These are phyloP conservation scores for Vitis hybrid DNA, from an alignment of 177 flowering plant species.

Conservation along the genomic window DNA sequence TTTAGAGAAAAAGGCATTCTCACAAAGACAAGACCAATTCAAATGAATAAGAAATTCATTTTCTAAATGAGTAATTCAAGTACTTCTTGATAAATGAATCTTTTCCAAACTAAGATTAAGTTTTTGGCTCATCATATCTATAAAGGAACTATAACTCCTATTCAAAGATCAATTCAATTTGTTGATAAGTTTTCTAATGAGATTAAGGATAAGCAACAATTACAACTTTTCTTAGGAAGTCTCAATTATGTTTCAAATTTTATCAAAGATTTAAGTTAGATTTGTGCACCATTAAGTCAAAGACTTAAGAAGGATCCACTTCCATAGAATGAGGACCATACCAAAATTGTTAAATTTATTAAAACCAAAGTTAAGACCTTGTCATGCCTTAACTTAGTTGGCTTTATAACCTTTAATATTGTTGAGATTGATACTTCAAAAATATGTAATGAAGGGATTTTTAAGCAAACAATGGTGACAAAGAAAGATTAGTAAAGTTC, in stretches of 20 bases:
- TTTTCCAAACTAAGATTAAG: not conserved
- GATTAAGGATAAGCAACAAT: not conserved
- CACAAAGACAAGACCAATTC: not conserved
- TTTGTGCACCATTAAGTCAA: not conserved
- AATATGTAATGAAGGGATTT: not conserved
- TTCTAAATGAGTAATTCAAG: not conserved
- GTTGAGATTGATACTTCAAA: not conserved
- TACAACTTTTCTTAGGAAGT: constrained; percentile 3
- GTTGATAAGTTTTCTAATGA: not conserved
- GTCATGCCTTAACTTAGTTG: not conserved
- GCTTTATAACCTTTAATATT: not conserved
- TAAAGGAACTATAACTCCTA: not conserved
- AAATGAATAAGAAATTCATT: not conserved
- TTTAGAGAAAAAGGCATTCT: not conserved
- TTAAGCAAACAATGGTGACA: not conserved
- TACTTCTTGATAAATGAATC: not conserved
- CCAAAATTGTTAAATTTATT: not conserved
- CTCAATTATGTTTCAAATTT: not conserved
- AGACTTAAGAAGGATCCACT: not conserved
- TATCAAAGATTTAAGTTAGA: not conserved
- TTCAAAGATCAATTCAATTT: no score
- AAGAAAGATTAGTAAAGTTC: not conserved
- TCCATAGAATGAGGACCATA: not conserved
- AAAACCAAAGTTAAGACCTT: not conserved
- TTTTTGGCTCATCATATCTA: not conserved